phyloP scores from a whole-genome alignment of 768 basidiomycete species.

The Lactifluus pinguis region DNA sequence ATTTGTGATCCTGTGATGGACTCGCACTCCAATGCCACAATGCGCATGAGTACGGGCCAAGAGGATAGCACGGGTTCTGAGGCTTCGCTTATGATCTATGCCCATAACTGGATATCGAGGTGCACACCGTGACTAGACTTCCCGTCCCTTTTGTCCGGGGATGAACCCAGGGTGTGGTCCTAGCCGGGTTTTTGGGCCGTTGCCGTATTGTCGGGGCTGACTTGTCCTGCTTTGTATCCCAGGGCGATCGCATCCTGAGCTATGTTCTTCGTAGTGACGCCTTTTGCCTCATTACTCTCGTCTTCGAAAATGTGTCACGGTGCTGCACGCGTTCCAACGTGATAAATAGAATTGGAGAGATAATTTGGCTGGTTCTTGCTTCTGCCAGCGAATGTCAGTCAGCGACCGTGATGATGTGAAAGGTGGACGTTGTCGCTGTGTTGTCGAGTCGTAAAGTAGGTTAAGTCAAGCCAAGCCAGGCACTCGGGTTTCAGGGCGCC shows the following conservation, averaged over 20 bases:
- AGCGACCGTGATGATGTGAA: not conserved
- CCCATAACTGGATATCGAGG: no score
- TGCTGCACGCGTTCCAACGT: not conserved
- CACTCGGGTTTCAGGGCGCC: not conserved
- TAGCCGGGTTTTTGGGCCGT: not conserved
- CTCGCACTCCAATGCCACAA: not conserved
- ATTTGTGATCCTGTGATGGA: not conserved
- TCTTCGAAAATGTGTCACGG: conserved; percentile 2
- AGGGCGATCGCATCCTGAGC: not conserved
- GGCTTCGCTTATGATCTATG: no score
- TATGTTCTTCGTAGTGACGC: not conserved
- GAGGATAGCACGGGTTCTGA: not conserved
- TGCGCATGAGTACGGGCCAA: not conserved
- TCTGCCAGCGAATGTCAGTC: not conserved
- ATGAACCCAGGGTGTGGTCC: no score
- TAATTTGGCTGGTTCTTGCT: not conserved
- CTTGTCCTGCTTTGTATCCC: not conserved
- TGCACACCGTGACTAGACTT: no score
- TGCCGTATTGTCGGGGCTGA: not conserved
- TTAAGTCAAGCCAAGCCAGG: not conserved
- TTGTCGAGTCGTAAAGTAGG: not conserved
- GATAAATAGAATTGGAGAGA: not conserved
- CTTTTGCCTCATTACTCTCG: not conserved
- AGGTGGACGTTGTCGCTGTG: not conserved
- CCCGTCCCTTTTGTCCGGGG: no score